These are phyloP conservation scores for Dunaliella primolecta DNA, from an alignment of 139 green algal species.

Conservation along the genomic window DNA sequence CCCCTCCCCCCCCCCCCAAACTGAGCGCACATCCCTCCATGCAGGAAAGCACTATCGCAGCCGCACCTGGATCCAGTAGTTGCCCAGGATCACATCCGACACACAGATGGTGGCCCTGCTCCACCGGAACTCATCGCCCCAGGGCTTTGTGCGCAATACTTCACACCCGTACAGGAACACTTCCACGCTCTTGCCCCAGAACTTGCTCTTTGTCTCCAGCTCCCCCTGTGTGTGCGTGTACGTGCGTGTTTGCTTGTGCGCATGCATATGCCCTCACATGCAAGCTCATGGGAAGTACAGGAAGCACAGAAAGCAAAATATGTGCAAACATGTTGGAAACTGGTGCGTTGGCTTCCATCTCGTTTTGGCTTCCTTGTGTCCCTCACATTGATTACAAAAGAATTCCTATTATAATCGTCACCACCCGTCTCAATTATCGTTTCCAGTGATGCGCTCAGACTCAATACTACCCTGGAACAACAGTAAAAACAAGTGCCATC, in stretches of 20 bases:
- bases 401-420: no score
- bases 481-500: no score
- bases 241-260: not conserved
- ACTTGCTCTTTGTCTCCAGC: conserved; percentile 84
- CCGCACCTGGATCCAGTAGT: conserved; percentile 76
- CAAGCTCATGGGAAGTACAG: not conserved
- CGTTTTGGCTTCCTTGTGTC: no score
- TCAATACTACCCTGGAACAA: no score
- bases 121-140: conserved; percentile 46
- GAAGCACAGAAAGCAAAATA: no score
- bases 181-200: conserved; percentile 90
- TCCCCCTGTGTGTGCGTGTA: conserved; percentile 52
- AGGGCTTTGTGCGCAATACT: conserved; percentile 12
- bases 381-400: no score
- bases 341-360: no score
- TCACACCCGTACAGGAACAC: conserved; percentile 56
- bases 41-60: not conserved
- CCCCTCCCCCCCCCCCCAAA: no score
- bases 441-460: no score
- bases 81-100: conserved; percentile 91
- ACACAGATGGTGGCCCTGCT: conserved; percentile 75
- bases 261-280: not conserved
- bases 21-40: not conserved
- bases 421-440: no score
- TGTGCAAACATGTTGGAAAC: no score